Evolutionary conservation across 495 filamentous ascomycete species (phyloP).

Genomic region (Lindgomyces ingoldianus): DNA sequence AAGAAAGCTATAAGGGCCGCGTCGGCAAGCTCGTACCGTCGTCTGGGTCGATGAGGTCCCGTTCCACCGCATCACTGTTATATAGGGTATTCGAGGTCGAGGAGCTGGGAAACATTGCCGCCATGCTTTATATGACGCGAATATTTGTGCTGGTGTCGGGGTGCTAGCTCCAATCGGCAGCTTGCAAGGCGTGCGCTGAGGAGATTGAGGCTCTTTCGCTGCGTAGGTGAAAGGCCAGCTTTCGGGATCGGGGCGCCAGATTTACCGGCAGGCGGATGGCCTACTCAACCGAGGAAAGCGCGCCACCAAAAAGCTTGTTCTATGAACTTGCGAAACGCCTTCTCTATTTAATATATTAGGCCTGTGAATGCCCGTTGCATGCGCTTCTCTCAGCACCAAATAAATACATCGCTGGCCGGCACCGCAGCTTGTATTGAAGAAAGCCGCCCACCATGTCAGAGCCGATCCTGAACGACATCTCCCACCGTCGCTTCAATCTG

Average conservation of each 20-base stretch:
- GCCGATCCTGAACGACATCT: conserved; percentile 90
- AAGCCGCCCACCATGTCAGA: conserved; percentile 53
- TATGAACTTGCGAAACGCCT: neutral
- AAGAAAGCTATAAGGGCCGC: neutral
- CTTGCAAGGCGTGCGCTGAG: neutral
- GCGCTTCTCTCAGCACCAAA: neutral
- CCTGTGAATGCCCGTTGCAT: neutral
- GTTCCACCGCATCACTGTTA: conserved; percentile 72
- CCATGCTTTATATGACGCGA: conserved; percentile 21
- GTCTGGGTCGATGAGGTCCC: conserved; percentile 93
- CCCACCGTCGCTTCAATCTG: conserved; percentile 91
- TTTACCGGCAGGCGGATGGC: neutral
- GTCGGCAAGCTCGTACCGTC: conserved; percentile 62
- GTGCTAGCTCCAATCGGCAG: conserved; percentile 16
- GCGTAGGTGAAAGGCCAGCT: neutral
- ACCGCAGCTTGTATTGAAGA: neutral
- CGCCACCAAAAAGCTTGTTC: conserved; percentile 10
- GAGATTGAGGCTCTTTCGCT: neutral
- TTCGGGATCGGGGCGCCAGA: neutral
- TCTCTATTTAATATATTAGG: neutral
- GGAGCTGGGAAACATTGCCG: conserved; percentile 43
- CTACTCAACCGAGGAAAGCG: conserved; percentile 1
- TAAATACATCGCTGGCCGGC: neutral
- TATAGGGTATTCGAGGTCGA: conserved; percentile 52
- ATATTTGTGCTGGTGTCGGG: neutral